Conservation (phyloP, 768 basidiomycete genomes). For the Boletus edulis region DNA sequence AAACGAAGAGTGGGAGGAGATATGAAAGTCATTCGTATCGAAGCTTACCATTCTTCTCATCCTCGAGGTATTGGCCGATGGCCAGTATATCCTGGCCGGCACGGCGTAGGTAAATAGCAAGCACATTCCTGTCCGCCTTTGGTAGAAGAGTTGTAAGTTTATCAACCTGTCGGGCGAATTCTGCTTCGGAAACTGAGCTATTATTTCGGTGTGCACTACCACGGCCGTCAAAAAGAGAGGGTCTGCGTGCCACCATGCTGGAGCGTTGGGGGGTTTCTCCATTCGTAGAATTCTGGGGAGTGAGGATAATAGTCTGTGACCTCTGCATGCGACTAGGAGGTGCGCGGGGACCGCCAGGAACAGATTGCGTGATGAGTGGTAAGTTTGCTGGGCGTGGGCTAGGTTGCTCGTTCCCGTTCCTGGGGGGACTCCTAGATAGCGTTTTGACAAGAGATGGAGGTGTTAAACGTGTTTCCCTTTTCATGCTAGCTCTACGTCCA, state of each 20-base stretch:
- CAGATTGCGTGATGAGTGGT: slow-evolving; percentile 41
- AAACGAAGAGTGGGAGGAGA: not conserved
- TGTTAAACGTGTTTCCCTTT: slow-evolving; percentile 32
- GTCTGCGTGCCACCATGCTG: slow-evolving; percentile 28
- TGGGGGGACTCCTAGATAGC: slow-evolving; percentile 38
- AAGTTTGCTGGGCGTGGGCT: slow-evolving; percentile 32
- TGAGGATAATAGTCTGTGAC: slow-evolving; percentile 63
- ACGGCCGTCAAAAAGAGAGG: slow-evolving; percentile 30
- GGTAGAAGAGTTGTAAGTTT: slow-evolving; percentile 70
- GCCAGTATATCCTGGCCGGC: slow-evolving; percentile 80
- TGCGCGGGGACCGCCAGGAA: slow-evolving; percentile 76
- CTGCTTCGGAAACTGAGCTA: slow-evolving; percentile 29
- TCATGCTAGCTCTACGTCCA: slow-evolving; percentile 65
- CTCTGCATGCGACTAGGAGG: slow-evolving; percentile 59
- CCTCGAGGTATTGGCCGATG: slow-evolving; percentile 84
- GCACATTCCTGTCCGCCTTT: slow-evolving; percentile 62
- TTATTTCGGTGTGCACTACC: slow-evolving; percentile 8
- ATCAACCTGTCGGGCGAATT: slow-evolving; percentile 67
- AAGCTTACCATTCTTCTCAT: slow-evolving; percentile 73
- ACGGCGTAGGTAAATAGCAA: slow-evolving; percentile 70
- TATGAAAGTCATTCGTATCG: slow-evolving; percentile 30
- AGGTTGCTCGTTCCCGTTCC: slow-evolving; percentile 22
- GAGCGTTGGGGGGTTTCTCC: slow-evolving; percentile 27
- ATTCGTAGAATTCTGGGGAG: slow-evolving; percentile 25
- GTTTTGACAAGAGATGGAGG: slow-evolving; percentile 35